Evolutionary conservation across 176 grass and related monocot genomes (phyloP), one percentile per base, ranked within the genome.

Genomic region (Paspalum vaginatum): DNA sequence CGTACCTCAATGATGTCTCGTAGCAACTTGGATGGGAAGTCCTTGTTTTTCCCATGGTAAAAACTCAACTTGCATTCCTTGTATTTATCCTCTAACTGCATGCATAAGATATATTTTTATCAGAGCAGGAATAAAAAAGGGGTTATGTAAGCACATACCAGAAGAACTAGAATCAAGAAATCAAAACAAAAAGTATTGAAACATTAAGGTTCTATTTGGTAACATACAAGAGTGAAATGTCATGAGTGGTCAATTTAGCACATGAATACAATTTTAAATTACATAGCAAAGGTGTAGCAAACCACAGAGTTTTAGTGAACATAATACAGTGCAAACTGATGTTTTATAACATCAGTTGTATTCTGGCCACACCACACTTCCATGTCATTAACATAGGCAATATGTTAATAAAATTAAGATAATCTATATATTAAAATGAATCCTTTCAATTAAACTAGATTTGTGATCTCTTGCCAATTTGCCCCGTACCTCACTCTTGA

Each of bases 51-150:
- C 48, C 84, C 65, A 53, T 55, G 75, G 75, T 63, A 76, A 68
- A 86, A 76, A 22, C 50, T 92, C 62, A 84, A 74, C 61, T 93
- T 90, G 54, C 79, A 88, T 78, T 91, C 88, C 52, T 63, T 84
- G 64, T 98, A 98, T 83, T 84, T 98, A 61, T 76, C 81, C 50
- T 99, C 96, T 54, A 99, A 85, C 96, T 99, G 81, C 44, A 78
- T 76, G 68, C 74, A 83, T 49, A 80, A 17, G 79, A 81, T 55
- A 26, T 92, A 77, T 37, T 74, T 88, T 59, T 21, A 80, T 38
- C 76, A 72, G 57, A 81, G 21, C 20, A 52, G 75, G 24, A 80
- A 80, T 5, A 39, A 72, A 55, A 20, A 70, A 75, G 21, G 9
- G 2, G 15, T 75, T 27, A 79, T 24, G 41, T 7, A 60, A 81